Base-by-base conservation (phyloP, 1,139 yeast genomes). In the Diutina siamensis region DNA sequence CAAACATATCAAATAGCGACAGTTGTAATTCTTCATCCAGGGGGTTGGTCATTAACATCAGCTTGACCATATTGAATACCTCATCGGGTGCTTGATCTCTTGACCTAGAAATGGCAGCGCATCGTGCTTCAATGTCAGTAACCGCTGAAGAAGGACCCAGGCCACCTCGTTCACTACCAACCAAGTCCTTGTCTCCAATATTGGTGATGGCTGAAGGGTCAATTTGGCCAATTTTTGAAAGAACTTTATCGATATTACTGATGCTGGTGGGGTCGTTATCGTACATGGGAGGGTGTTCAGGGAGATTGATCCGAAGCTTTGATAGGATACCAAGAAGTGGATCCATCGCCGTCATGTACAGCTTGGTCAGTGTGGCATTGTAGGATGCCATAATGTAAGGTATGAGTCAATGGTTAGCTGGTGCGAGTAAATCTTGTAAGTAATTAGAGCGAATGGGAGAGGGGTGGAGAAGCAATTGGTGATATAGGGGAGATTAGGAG, bases 291-390 rank as follows among this genome's bases (percentile, higher is more conserved):
- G 56, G 44, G 38, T 63, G 62, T n/a, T 46, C 44, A 25, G 53
- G 52, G 1, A 65, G 47, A 0, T 63, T 59, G 8, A 35, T n/a
- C 5, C 22, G 40, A 22, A 77, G 50, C 1, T 55, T 51, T 8
- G 59, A 57, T 45, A 79, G 57, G 1, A 71, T 60, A 12, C 72
- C 76, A 33, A 74, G 63, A 79, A 83, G 73, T 1, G 78, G 74
- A 57, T 71, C 74, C 87, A 83, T 82, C 34, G 92, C 89, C 57
- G 75, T 76, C 84, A 83, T 78, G 62, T 77, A 83, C 33, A 92
- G 82, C 59, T 78, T 74, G 4, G 88, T 80, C 1, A 88, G 81
- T n/a, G 38, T 42, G 19, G 42, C 42, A 17, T 25, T 25, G 20
- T 38, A 38, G 31, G 42, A 38, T 4, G 13, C 42, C 42, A 38